These are phyloP conservation scores for Cynara cardunculus DNA, from an alignment of 129 eudicot species.

Conservation along the genomic window DNA sequence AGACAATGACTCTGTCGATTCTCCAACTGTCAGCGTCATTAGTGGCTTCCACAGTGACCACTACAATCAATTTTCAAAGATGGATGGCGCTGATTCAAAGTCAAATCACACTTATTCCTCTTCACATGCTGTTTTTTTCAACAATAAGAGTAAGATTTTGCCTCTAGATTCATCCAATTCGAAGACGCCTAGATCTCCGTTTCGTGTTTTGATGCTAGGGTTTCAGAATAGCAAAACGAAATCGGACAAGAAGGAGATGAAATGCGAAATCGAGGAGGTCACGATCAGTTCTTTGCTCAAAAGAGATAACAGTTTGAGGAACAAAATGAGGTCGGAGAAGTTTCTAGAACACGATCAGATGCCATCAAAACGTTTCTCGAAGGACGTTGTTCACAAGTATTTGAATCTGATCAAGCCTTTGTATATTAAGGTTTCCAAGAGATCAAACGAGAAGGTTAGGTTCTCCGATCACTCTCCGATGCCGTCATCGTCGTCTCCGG, in stretches of 20 bases:
- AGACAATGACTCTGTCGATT: background rate
- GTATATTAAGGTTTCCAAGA: conserved; percentile 37
- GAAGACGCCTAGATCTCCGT: conserved; percentile 45
- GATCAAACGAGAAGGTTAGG: conserved; percentile 26
- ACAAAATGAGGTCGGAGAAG: conserved; percentile 34
- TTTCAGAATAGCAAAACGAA: conserved; percentile 32
- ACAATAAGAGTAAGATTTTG: conserved; percentile 21
- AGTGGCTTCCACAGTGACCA: conserved; percentile 22
- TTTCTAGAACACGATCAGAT: conserved; percentile 16
- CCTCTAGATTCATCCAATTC: conserved; percentile 37
- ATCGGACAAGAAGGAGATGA: conserved; percentile 28
- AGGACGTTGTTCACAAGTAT: conserved; percentile 45
- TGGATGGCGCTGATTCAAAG: conserved; percentile 21
- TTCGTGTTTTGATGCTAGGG: conserved; percentile 49
- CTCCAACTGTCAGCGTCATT: conserved; percentile 23
- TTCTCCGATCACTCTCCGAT: conserved; percentile 4
- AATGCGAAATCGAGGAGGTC: conserved; percentile 36
- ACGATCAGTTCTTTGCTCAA: conserved; percentile 29
- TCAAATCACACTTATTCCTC: conserved; percentile 24
- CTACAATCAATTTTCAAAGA: conserved; percentile 16
- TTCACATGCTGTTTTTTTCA: conserved; percentile 24
- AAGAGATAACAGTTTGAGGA: conserved; percentile 46
- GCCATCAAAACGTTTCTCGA: conserved; percentile 30
- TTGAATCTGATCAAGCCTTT: conserved; percentile 60
- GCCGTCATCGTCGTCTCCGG: conserved; percentile 45